Base-by-base conservation (phyloP, 192 early-diverging fungal genomes). In the Lobosporangium transversale region DNA sequence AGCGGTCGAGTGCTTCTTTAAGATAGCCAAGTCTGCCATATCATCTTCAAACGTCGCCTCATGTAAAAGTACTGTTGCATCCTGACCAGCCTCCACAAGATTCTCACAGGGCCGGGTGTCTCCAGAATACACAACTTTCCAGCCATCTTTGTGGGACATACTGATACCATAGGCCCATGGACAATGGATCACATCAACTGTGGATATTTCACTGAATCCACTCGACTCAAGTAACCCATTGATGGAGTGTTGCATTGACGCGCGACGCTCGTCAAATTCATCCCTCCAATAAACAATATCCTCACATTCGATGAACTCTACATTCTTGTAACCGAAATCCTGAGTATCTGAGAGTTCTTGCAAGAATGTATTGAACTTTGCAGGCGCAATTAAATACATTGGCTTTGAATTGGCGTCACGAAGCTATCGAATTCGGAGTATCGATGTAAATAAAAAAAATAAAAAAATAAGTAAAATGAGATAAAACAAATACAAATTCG, bases 21-120 rank as follows among this genome's bases (percentile, higher is more conserved):
- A 81, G 44, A 88, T 62, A 3, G 97, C 97, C 48, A 95, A 90
- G 18, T 84, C 78, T 4, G 68, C 50, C 55, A 92, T 83, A 20
- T 85, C 85, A 59, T 93, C 90, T 23, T 94, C 88, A 48, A 97
- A 85, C 9, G 96, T 96, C 0, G 97, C 94, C 71, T 99, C 97
- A 78, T 99, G 97, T 55, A 99, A 82, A 40, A 99, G 76, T 0
- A 99, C 63, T 2, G 90, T 92, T 4, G 90, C 88, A 27, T 85
- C 84, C 32, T 84, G 73, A 2, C 92, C 97, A 29, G 87, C 85
- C 4, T 83, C 47, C 6, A 93, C 87, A 20, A 99, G 80, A n/a
- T 81, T 86, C 24, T 85, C 49, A 58, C 90, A 89, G 3, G 97
- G 97, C 10, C 97, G 87, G 21, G 96, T 97, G 70, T 99, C 97